Evolutionary conservation across 78 protist genomes (phyloP).

Genomic region (Dictyostelium intermedium): DNA sequence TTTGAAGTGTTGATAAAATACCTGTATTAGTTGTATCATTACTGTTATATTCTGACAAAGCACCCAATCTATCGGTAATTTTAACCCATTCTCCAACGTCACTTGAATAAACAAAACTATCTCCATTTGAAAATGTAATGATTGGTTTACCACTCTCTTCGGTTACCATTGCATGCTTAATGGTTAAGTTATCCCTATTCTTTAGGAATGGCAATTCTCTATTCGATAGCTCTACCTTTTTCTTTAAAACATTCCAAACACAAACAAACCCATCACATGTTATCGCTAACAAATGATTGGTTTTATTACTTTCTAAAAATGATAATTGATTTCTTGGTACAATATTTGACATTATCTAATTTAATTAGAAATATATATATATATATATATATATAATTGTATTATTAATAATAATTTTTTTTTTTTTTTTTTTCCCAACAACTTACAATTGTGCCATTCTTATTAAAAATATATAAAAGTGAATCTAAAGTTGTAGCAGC

Average conservation of each 20-base stretch:
- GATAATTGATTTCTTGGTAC: slow-evolving; percentile 52
- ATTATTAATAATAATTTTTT: not conserved
- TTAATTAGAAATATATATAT: not conserved
- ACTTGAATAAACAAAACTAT: slow-evolving; percentile 26
- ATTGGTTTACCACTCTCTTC: slow-evolving; percentile 69
- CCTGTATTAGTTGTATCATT: slow-evolving; percentile 30
- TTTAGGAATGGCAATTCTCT: slow-evolving; percentile 52
- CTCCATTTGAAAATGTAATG: slow-evolving; percentile 53
- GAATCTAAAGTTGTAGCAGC: slow-evolving; percentile 41
- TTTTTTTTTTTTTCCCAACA: not conserved
- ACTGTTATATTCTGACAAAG: slow-evolving; percentile 65
- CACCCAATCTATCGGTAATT: slow-evolving; percentile 74
- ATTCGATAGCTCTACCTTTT: slow-evolving; percentile 9
- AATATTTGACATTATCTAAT: slow-evolving; percentile 30
- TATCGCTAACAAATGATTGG: slow-evolving; percentile 25
- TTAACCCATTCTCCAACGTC: slow-evolving; percentile 63
- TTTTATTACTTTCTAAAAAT: slow-evolving; percentile 40
- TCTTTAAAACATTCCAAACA: slow-evolving; percentile 40
- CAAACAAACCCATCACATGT: slow-evolving; percentile 58
- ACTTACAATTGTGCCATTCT: slow-evolving; percentile 21
- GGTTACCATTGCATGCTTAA: slow-evolving; percentile 29
- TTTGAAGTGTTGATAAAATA: slow-evolving; percentile 51
- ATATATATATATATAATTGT: no score
- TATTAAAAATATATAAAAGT: slow-evolving; percentile 21
- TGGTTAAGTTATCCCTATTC: slow-evolving; percentile 33